Base-by-base conservation (phyloP, 306 rosid species). In the Cucumis cinereus region DNA sequence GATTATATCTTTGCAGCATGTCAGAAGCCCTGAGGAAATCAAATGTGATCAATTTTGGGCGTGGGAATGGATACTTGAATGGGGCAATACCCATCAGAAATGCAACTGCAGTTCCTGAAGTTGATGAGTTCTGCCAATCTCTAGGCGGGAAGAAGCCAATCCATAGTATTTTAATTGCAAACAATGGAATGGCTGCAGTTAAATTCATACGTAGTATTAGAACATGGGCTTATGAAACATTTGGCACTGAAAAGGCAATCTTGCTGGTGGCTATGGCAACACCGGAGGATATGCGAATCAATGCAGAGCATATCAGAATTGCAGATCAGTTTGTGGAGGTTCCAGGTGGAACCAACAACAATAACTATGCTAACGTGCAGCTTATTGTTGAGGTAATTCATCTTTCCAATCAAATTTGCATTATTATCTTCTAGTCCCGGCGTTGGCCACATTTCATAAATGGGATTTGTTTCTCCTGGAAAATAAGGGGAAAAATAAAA, bases 111-210 rank as follows among this genome's bases (percentile, higher is more conserved):
- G 84, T 88, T 74, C 83, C 98, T 61, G 96, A 82, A 78, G 87
- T 95, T 43, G 92, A 87, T 57, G 90, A 87, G 26, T 95, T 83
- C 83, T 95, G 98, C 85, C 78, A 78, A 23, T 87, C 98, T 68
- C 98, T 95, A 71, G 93, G 98, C 50, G 99, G 99, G 76, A 88
- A 89, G 84, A 92, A 60, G 79, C 98, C 99, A 78, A 90, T 95
- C 83, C 98, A 92, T 77, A 95, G 99, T 76, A 95, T 95, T 82
- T 88, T 95, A 77, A 87, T 95, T 47, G 93, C 99, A 47, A 95
- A 95, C 88, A 95, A 95, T 90, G 99, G 99, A 83, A 95, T 95
- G 99, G 99, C 99, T 8, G 99, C 99, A 1, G 99, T 95, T 73
- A 95, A 95, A 81, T 95, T 95, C 81, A 95, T 95, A 33, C 96